phyloP scores from a whole-genome alignment of 2,329 filamentous ascomycete genomes.

The Exutisphaerella laricina region DNA sequence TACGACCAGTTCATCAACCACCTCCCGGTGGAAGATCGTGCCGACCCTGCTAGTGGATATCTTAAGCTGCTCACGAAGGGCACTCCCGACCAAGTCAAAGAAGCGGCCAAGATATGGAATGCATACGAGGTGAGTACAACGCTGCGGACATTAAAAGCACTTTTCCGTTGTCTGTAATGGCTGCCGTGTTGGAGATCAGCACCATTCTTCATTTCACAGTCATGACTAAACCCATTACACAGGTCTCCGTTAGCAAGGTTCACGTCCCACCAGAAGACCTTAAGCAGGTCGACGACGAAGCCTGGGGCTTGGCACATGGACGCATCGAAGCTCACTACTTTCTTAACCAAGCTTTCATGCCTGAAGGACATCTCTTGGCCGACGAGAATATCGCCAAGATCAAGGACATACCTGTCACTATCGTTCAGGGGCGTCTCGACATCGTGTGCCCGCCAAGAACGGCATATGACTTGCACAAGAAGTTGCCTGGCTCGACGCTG shows the following conservation, averaged over 20 bases:
- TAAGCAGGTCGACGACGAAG: constrained; percentile 12
- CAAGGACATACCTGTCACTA: constrained; percentile 13
- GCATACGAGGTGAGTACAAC: constrained; percentile 7
- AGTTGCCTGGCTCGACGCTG: constrained; percentile 11
- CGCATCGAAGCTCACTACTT: constrained; percentile 15
- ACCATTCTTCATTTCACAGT: no score
- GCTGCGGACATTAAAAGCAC: no score
- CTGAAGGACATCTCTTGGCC: constrained; percentile 11
- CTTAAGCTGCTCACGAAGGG: constrained; percentile 7
- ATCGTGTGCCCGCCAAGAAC: constrained; percentile 13
- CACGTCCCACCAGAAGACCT: constrained; percentile 2
- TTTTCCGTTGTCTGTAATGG: no score
- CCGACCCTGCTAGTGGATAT: constrained; percentile 7
- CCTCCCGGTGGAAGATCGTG: constrained; percentile 6
- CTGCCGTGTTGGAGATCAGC: no score
- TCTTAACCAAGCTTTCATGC: constrained; percentile 11
- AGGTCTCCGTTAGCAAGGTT: constrained; percentile 7
- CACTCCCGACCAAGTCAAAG: background rate
- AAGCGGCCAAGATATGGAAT: constrained; percentile 14
- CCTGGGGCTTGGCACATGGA: constrained; percentile 8
- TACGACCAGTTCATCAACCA: constrained; percentile 8
- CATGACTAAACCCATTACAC: no score
- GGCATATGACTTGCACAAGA: constrained; percentile 15
- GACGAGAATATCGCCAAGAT: constrained; percentile 13
- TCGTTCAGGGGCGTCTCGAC: constrained; percentile 15